Evolutionary conservation across 805 yeast species (phyloP), one percentile per base, ranked within the genome.

Genomic region (Vanderwaltozyma tropicalis): DNA sequence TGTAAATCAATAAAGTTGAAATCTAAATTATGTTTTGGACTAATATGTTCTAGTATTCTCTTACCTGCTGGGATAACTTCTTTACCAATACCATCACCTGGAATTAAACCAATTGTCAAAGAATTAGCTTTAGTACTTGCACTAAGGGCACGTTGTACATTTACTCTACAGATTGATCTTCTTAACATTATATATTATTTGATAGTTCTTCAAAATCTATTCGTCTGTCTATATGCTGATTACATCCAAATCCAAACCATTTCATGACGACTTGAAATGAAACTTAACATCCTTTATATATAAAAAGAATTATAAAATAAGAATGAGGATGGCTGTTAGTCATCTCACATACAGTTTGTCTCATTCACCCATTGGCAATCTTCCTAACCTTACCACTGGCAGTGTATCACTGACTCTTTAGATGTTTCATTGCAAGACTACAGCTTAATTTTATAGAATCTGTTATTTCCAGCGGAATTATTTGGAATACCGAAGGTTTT

Each of bases 11-110:
- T 80, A 56, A 92, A 92, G 51, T 87, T 83, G 53, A 92, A 92
- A 39, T 75, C 69, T 48, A 92, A 72, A 30, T 82, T 88, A 53
- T 70, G 81, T 41, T 72, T 67, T n/a, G 80, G 63, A 31, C 89
- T 87, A 41, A 92, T 73, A 44, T 78, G 80, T 64, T 89, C 89
- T 50, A 92, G 71, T 22, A 92, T 75, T 46, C 84, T 83, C 50
- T 76, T 75, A 51, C 98, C 98, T 31, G 97, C 95, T 44, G 98
- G 98, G 43, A 92, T 88, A 33, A 92, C 98, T 66, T 92, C 98
- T 55, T 82, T 77, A 39, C 98, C 98, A 50, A 92, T 92, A 48
- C 98, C 98, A 62, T 92, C 98, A 59, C 98, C 98, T 37, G 98
- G 96, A 50, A 92, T 88, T 57, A 92, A 72, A 42, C 74, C 81